Base-by-base conservation (phyloP, 306 rosid genomes). In the Pachyrhizus erosus region DNA sequence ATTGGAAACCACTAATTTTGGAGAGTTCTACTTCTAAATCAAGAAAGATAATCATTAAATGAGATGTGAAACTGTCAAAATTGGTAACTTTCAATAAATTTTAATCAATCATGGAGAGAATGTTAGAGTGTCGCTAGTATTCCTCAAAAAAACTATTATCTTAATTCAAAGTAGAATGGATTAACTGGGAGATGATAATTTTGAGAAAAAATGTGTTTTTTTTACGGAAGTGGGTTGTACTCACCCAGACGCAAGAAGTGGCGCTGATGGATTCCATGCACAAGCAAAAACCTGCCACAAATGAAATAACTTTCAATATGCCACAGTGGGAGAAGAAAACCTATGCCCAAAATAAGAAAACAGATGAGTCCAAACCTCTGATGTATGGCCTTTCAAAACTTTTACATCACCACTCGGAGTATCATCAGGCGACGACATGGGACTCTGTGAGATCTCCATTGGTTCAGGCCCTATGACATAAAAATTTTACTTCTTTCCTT, bases 171-270 rank as follows among this genome's bases (percentile, higher is more conserved):
- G 18, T 37, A 20, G 67, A 7, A 21, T 74, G 60, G 80, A 39
- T 39, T 39, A 8, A 66, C 72, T 11, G 73, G 21, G 49, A 17
- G 15, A 26, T 18, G 43, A 62, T 45, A 79, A 49, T 70, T 70
- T 17, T 42, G 58, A 64, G 48, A 70, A 48, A n/a, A 49, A 55
- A 54, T 49, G 48, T 48, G 42, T 18, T 18, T 61, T 55, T 27
- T 77, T 77, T 49, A 48, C 21, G 15, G 15, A 43, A 65, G 14
- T 54, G 49, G 11, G 27, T 73, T 43, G 73, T 13, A 45, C 95
- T 86, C 85, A 91, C 95, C 92, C 95, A 23, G 95, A 91, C 14
- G 95, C 95, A 83, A 91, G 91, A 85, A 89, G 89, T 0, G 90
- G 89, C 39, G 91, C 90, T 6, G 90, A 80, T 48, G 95, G 93